Conservation (phyloP, 2,329 filamentous ascomycete genomes). For the Clathrospora elynae region DNA sequence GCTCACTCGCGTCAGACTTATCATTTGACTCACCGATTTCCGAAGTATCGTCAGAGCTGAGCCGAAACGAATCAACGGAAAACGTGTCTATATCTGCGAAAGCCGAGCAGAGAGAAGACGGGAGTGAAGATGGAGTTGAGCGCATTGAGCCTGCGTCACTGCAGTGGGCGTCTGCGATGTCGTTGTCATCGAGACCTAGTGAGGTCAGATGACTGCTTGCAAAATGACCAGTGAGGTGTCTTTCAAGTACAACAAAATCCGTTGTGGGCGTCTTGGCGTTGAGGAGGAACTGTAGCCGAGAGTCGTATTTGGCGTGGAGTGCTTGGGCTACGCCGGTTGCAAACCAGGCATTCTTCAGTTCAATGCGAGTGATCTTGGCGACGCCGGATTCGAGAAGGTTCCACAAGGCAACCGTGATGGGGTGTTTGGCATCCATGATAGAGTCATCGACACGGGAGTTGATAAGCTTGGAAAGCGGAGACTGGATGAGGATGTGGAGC, state of each 20-base stretch:
- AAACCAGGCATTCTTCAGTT: constrained; percentile 20
- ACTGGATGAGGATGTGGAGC: constrained; percentile 15
- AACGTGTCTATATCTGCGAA: constrained; percentile 21
- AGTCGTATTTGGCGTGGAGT: constrained; percentile 9
- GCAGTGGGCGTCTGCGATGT: constrained; percentile 3
- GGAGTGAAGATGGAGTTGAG: constrained; percentile 8
- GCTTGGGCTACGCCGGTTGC: constrained; percentile 13
- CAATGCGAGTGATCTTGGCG: constrained; percentile 12
- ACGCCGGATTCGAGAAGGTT: constrained; percentile 14
- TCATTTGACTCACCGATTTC: background rate
- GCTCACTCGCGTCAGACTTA: background rate
- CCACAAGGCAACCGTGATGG: constrained; percentile 19
- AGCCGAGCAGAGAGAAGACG: constrained; percentile 15
- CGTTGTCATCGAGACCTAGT: constrained; percentile 13
- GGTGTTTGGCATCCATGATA: constrained; percentile 16
- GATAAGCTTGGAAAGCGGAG: constrained; percentile 17
- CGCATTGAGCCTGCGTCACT: background rate
- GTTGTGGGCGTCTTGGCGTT: background rate
- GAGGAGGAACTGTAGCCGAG: constrained; percentile 15
- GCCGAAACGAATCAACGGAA: constrained; percentile 13
- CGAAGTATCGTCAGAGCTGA: constrained; percentile 4
- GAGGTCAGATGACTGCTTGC: constrained; percentile 11
- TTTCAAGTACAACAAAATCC: constrained; percentile 3
- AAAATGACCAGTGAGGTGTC: constrained; percentile 9
- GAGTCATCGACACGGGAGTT: constrained; percentile 27